These are phyloP conservation scores for Yamadazyma sp. DNA, from an alignment of 805 yeast genomes.

Conservation along the genomic window DNA sequence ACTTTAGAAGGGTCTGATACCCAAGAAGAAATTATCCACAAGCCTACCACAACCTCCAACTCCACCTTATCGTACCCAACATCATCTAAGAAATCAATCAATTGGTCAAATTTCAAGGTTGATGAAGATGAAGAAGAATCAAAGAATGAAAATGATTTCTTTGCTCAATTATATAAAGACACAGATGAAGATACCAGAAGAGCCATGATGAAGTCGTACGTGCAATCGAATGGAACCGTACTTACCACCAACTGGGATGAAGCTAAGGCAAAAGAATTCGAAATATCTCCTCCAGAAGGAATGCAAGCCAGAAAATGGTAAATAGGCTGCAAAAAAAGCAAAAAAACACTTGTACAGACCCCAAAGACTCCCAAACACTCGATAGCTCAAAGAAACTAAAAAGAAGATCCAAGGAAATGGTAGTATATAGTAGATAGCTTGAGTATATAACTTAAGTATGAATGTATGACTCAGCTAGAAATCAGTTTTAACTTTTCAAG, in stretches of 20 bases:
- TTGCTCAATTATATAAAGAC: conserved; percentile 65
- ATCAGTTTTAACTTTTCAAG: too few relatives aligned
- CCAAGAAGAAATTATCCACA: conserved; percentile 4
- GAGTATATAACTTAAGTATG: too few relatives aligned
- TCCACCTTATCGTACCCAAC: conserved; percentile 49
- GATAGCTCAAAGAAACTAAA: too few relatives aligned
- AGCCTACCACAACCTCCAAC: conserved; percentile 12
- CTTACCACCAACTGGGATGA: conserved; percentile 92
- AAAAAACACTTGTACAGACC: too few relatives aligned
- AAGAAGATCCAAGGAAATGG: too few relatives aligned
- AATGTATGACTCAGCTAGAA: too few relatives aligned
- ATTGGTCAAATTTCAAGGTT: conserved; percentile 64
- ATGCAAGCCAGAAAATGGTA: conserved; percentile 57
- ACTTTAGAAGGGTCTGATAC: conserved; percentile 36
- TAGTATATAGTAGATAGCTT: too few relatives aligned
- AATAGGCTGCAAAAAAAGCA: too few relatives aligned
- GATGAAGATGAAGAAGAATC: conserved; percentile 45
- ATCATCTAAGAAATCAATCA: conserved; percentile 57
- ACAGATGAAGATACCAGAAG: conserved; percentile 85
- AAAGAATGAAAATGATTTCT: conserved; percentile 62
- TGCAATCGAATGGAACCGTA: conserved; percentile 93
- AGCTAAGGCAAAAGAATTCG: conserved; percentile 63
- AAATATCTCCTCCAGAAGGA: conserved; percentile 73
- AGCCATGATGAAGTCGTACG: conserved; percentile 96
- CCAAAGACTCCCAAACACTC: too few relatives aligned